Percentiles rank a stretch among this genome's conserved stretches.
Evolutionary conservation across 306 rosid genomes (phyloP).

Genomic region (Pyrus pyrifolia): DNA sequence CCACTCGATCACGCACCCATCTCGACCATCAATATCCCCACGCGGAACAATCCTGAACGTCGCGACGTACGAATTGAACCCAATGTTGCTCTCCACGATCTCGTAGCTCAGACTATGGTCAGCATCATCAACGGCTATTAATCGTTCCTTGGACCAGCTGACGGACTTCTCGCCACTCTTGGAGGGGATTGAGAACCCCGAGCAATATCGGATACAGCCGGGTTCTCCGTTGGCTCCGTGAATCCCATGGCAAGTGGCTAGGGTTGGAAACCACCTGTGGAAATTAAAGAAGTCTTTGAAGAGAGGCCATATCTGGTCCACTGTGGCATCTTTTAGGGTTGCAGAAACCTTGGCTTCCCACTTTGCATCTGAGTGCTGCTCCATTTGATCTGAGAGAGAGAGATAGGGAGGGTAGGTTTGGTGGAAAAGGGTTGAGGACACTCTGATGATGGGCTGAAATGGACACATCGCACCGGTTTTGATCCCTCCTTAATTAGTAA

Average conservation of each 20-base stretch:
- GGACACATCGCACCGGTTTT: too few relatives aligned
- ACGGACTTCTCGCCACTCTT: not conserved
- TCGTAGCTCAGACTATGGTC: conserved; percentile 25
- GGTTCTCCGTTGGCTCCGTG: conserved; percentile 42
- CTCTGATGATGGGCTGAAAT: too few relatives aligned
- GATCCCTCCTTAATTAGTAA: too few relatives aligned
- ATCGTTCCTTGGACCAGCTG: conserved; percentile 52
- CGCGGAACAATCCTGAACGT: conserved; percentile 24
- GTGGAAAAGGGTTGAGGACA: not conserved
- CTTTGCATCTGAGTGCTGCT: not conserved
- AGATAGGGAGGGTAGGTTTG: not conserved
- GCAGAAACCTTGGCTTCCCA: conserved; percentile 44
- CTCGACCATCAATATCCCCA: not conserved
- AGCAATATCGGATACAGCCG: conserved; percentile 50
- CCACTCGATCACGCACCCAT: conserved; percentile 49
- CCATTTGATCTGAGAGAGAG: not conserved
- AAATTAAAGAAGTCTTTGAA: conserved; percentile 50
- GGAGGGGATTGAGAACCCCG: conserved; percentile 42
- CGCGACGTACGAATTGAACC: conserved; percentile 37
- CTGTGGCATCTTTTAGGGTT: conserved; percentile 7
- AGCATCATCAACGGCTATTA: conserved; percentile 35
- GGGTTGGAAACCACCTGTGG: conserved; percentile 37
- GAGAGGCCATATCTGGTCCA: conserved; percentile 37
- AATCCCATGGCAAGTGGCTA: conserved; percentile 39
- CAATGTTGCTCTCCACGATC: conserved; percentile 45